A percentile compares a stretch with the other conserved stretches of the same genome.
Conservation (phyloP, 108 stramenopile genomes). For the Cyclotella atomus region DNA sequence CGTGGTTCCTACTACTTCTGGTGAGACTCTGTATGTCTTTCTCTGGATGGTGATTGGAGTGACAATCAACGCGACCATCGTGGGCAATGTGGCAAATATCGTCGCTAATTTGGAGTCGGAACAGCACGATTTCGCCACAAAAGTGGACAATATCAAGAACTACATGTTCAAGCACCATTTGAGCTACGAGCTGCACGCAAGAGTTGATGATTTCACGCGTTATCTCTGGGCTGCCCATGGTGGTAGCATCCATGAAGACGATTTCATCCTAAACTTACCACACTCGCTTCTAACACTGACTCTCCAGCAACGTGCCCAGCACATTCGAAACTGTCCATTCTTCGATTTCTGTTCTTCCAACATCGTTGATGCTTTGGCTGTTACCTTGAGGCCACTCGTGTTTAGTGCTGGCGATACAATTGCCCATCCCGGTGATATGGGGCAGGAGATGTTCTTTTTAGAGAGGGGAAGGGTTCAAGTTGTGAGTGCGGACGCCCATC, state of each 20-base stretch:
- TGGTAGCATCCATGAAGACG: constrained; percentile 36
- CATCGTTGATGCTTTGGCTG: constrained; percentile 48
- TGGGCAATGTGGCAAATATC: constrained; percentile 63
- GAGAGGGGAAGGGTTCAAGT: constrained; percentile 52
- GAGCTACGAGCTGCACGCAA: constrained; percentile 28
- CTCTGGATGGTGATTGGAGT: constrained; percentile 56
- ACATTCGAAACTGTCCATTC: constrained; percentile 49
- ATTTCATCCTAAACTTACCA: constrained; percentile 44
- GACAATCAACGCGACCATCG: constrained; percentile 59
- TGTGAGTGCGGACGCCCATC: constrained; percentile 29
- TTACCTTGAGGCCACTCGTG: constrained; percentile 36
- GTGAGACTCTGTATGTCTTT: constrained; percentile 61
- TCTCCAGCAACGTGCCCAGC: constrained; percentile 22
- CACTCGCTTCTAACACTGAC: constrained; percentile 45
- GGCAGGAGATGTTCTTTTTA: constrained; percentile 66
- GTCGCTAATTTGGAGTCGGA: constrained; percentile 57
- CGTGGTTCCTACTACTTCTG: constrained; percentile 48
- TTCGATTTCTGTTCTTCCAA: constrained; percentile 58
- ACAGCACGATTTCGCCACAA: constrained; percentile 33
- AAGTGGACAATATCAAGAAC: constrained; percentile 51
- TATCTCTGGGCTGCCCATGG: constrained; percentile 50
- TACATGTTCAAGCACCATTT: constrained; percentile 50
- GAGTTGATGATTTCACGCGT: constrained; percentile 53
- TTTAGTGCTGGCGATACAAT: constrained; percentile 53
- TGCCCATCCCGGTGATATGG: constrained; percentile 56